A percentile compares a stretch with the other conserved stretches of the same genome.
Evolutionary conservation across 352 stramenopile species (phyloP).

Genomic region (Globisporangium polare): DNA sequence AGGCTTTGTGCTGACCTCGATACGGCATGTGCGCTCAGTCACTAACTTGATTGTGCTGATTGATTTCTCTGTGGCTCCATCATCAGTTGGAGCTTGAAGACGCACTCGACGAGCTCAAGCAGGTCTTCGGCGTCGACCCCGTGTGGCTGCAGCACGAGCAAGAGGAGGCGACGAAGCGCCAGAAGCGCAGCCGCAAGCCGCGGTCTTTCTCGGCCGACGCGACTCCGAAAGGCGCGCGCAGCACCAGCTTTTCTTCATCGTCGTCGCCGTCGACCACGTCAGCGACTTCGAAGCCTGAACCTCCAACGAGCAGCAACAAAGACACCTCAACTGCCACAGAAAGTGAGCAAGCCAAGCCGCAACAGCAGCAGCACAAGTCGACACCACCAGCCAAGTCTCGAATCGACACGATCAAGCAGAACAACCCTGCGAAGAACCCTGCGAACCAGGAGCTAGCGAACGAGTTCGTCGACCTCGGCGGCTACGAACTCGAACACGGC

Average conservation of each 20-base stretch:
- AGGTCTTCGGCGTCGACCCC: conserved; percentile 49
- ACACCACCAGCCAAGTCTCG: conserved; percentile 9
- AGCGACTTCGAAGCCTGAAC: background rate
- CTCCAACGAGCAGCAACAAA: background rate
- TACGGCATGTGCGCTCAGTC: background rate
- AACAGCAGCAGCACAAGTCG: background rate
- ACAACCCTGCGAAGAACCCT: conserved; percentile 31
- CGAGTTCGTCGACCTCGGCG: conserved; percentile 43
- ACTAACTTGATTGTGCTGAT: background rate
- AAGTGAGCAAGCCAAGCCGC: conserved; percentile 3
- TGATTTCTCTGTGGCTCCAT: background rate
- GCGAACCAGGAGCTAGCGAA: conserved; percentile 35
- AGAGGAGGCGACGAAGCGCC: conserved; percentile 32
- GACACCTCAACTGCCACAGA: background rate
- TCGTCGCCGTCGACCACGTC: background rate
- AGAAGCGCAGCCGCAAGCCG: conserved; percentile 23
- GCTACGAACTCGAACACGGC: conserved; percentile 26
- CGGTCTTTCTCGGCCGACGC: background rate
- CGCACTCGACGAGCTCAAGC: conserved; percentile 52
- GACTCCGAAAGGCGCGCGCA: background rate
- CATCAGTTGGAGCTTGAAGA: conserved; percentile 33
- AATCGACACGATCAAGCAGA: conserved; percentile 27
- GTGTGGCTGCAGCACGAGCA: conserved; percentile 47
- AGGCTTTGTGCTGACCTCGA: background rate
- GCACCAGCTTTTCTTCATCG: conserved; percentile 6